A percentile compares a stretch with the other conserved stretches of the same genome.
These are phyloP conservation scores for Santalum album DNA, from an alignment of 164 flowering plant genomes.

Conservation along the genomic window DNA sequence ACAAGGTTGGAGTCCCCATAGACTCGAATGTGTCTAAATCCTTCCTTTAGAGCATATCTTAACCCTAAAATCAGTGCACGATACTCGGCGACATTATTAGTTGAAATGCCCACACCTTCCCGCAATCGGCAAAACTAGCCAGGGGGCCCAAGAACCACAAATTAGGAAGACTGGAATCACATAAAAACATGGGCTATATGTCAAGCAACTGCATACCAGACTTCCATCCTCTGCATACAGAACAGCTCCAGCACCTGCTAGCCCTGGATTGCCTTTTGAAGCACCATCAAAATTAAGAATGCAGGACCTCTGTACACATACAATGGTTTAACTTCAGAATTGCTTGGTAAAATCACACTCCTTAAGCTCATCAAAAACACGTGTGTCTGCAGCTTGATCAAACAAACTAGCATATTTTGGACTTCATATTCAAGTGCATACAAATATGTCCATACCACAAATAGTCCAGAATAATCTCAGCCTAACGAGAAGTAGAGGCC, in stretches of 20 bases:
- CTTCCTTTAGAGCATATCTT: constrained; percentile 1
- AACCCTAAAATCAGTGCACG: constrained; percentile 2
- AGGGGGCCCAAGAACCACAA: background rate
- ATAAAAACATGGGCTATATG: background rate
- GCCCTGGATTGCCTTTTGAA: constrained; percentile 6
- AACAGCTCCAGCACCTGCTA: constrained; percentile 5
- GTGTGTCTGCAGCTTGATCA: too few species aligned
- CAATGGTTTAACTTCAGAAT: background rate
- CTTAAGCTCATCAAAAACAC: too few species aligned
- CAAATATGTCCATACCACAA: too few species aligned
- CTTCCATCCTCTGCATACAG: background rate
- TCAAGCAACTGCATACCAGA: background rate
- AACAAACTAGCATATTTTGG: too few species aligned
- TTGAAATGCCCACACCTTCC: constrained; percentile 5
- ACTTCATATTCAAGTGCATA: too few species aligned
- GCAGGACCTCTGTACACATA: background rate
- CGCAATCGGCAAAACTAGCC: background rate
- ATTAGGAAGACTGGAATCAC: background rate
- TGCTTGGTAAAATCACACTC: too few species aligned
- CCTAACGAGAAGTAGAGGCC: too few species aligned
- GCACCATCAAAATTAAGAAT: constrained; percentile 4
- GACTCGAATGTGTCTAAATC: background rate
- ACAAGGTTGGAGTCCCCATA: constrained; percentile 5
- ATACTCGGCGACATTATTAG: constrained; percentile 6
- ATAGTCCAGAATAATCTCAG: too few species aligned